Evolutionary conservation across 2,329 filamentous ascomycete species (phyloP), one percentile per base, ranked within the genome.

Genomic region (Ilyonectria mors-panacis): DNA sequence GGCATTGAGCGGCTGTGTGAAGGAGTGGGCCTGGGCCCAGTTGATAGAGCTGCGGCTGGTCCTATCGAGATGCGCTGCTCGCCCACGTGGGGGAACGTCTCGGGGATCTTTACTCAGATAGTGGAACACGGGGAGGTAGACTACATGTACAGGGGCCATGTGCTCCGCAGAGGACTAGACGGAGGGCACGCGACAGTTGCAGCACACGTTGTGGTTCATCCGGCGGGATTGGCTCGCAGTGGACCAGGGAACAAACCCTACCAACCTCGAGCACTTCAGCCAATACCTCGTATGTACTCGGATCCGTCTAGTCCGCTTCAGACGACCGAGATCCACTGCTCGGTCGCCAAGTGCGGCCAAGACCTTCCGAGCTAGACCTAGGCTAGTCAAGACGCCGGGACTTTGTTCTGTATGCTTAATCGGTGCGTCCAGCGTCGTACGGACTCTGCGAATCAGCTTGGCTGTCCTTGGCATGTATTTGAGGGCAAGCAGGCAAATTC

Each of bases 261-360:
- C 12, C 37, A 6, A 2, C 2, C 12, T 6, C 2, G 12, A 13
- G 17, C 37, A 12, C 13, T 39, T 17, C 17, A 15, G 37, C 37
- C 37, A 13, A n/a, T 42, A n/a, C n/a, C 28, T 33, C 4, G 8
- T 12, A 7, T 12, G 12, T 12, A 33, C 8, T 12, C 30, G 30
- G 6, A 33, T 9, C 9, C 30, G 8, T 7, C 23, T 30, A 30
- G 7, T 21, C 50, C 28, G 8, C 19, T 17, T 39, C 17, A 9
- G 21, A 17, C 26, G 28, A 23, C 26, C 51, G 51, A 55, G 51
- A 35, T 37, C 51, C 51, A 55, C 51, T 13, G 51, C 51, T 55
- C 51, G 51, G 51, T 55, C 17, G 33, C 51, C 51, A 15, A 39
- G 51, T n/a, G 12, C 15, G 33, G 51, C 30, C 51, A 55, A 55